Base-by-base conservation (phyloP, 345 rosid species). In the Corchorus olitorius region DNA sequence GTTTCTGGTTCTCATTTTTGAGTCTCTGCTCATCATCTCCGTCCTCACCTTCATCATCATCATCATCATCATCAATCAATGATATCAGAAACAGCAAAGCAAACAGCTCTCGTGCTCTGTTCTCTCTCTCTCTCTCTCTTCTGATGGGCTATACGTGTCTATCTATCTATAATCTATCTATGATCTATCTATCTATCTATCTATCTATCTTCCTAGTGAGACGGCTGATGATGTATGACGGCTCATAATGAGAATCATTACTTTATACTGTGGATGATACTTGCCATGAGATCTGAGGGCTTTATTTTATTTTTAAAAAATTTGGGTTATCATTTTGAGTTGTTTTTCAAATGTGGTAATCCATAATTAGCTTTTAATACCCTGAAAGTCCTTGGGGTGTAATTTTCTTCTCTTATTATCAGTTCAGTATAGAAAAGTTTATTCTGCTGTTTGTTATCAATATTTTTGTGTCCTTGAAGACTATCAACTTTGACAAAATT, bases 271-370 rank as follows among this genome's bases (percentile, higher is more conserved):
- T 35, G 60, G 16, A 65, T 53, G 73, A 65, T 22, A 37, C 11
- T 2, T 50, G 55, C 73, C 66, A 60, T 77, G 80, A 77, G 70
- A 77, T 77, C 79, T 77, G 79, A 77, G 75, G 79, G 69, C 70
- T 16, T 45, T 75, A 34, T 17, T 17, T 61, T 27, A 27, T 27
- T 27, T 27, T 27, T 27, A 0, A 27, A 27, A 27, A 27, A 27
- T 27, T 27, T 27, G 27, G 27, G 6, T 73, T 1, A 17, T 71
- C 39, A 10, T 10, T 15, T 22, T 27, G 74, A 55, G 11, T 39
- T 12, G 46, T 46, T 8, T 67, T 53, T 67, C 19, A 6, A n/a
- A 54, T 58, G 65, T 41, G 2, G 19, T 15, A 39, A 27, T 20
- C 3, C 34, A 6, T 54, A 17, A 12, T 72, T 56, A 11, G 48